Conservation (phyloP, 352 stramenopile genomes). For the Blastocystis sp. region DNA sequence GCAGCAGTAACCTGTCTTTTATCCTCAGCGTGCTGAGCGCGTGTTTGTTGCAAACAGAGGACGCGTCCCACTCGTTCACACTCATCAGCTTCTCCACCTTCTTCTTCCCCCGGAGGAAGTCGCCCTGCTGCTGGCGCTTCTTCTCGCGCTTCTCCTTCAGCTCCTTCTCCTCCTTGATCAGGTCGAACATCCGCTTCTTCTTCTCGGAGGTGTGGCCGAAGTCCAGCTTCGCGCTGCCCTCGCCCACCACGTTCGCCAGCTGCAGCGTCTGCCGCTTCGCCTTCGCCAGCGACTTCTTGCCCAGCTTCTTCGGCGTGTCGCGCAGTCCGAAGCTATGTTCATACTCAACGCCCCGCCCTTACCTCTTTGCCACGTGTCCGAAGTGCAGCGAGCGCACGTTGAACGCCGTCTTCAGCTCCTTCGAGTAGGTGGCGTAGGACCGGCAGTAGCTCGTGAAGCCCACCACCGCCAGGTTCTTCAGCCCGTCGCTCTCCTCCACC, state of each 20-base stretch:
- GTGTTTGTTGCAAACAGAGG: too few relatives aligned
- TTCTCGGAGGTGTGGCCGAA: conserved; percentile 56
- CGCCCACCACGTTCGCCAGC: conserved; percentile 5
- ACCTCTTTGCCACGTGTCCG: conserved; percentile 87
- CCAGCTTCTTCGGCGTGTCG: conserved; percentile 40
- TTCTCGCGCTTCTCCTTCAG: conserved; percentile 17
- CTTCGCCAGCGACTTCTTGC: conserved; percentile 34
- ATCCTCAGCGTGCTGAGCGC: too few relatives aligned
- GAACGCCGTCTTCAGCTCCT: conserved; percentile 85
- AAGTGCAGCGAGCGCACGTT: conserved; percentile 86
- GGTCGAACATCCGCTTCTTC: conserved; percentile 44
- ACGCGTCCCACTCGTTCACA: conserved; percentile 19
- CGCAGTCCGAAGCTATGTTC: conserved; percentile 53
- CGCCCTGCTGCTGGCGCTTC: not conserved
- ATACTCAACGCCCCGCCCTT: conserved; percentile 71
- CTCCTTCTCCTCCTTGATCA: conserved; percentile 62
- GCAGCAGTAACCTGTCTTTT: conserved; percentile 1
- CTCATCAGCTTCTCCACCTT: conserved; percentile 63
- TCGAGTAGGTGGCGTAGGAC: conserved; percentile 86
- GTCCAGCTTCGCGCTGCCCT: conserved; percentile 44
- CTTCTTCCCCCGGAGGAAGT: conserved; percentile 56
- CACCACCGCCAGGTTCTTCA: conserved; percentile 81
- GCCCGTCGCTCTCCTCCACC: conserved; percentile 67
- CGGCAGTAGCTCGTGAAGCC: conserved; percentile 87
- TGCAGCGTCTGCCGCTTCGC: conserved; percentile 3